Evolutionary conservation across 352 stramenopile genomes (phyloP), one percentile per base, ranked within the genome.

Genomic region (Globisporangium yorkense): DNA sequence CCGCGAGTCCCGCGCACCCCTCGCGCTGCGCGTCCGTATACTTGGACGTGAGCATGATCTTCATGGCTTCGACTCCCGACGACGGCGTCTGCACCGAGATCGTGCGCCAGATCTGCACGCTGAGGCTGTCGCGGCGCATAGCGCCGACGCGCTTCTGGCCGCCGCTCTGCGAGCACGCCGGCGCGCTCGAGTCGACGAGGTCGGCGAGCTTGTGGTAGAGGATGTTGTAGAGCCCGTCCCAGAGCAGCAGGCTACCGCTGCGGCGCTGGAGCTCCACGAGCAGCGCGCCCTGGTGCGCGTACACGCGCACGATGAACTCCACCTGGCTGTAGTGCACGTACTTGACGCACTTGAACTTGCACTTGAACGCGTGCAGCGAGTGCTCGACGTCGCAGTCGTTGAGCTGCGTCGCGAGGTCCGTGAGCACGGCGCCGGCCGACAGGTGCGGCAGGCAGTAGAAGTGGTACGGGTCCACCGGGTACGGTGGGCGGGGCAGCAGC

Each of bases 291-390:
- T 75, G 66, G 62, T 57, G 57, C 31, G 55, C 62, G 64, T 91
- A 92, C 12, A 90, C 72, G 24, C 84, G 67, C 29, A 90, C 66
- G 24, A 89, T 74, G 47, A 93, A 93, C 67, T 93, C 81, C 27
- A 93, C 72, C 57, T 87, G 81, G 57, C 77, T 88, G 68, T 90
- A 93, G 62, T 92, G 79, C 39, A 91, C 77, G 55, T 92, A 87
- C 63, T 90, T 90, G 61, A 93, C 73, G 59, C 84, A 92, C 54
- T 91, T 91, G 61, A 93, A 93, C 66, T 93, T 93, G 71, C 81
- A 90, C 56, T 92, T 91, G 44, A 75, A 67, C 31, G 82, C 69
- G 51, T 86, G 72, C 51, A 92, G 77, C 48, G 73, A 74, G 51
- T 80, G 75, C 62, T 89, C 81, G 55, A 93, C 81, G 24, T 85